Base-by-base conservation (phyloP, 352 stramenopile species). In the Pythium plurisporium region DNA sequence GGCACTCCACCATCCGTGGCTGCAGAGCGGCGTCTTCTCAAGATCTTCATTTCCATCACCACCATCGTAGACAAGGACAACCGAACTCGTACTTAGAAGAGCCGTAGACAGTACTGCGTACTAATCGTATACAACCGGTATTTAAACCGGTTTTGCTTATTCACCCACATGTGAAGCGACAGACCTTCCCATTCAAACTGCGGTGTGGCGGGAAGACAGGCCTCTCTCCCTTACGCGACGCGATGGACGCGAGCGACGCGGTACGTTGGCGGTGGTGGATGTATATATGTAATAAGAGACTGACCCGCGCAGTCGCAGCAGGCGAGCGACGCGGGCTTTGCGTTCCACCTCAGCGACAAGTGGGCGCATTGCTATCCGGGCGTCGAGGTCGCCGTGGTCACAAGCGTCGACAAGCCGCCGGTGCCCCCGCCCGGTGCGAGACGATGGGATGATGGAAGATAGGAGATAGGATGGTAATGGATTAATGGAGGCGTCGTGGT, bases 1-100 rank as follows among this genome's bases (percentile, higher is more conserved):
- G 46, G 81, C 84, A 42, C 61, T 91, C 43, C 41, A 63, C 26
- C 84, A 91, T 33, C 69, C 78, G 15, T 93, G 80, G 77, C 70
- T 93, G 34, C 66, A 81, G 55, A 64, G 63, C 55, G 73, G 76
- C 49, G 72, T 87, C 29, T 88, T 86, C 69, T 83, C 76, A 53
- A 58, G 55, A 51, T 65, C 50, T 8, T 8, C n/a, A 14, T 5
- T 4, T 29, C 3, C 8, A 22, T 9, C n/a, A n/a, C n/a, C n/a
- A n/a, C n/a, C n/a, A n/a, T n/a, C n/a, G n/a, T n/a, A n/a, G n/a
- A n/a, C n/a, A n/a, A n/a, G n/a, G n/a, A n/a, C n/a, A n/a, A n/a
- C n/a, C n/a, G n/a, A n/a, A 51, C 10, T 50, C 51, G 51, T 47
- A 77, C 77, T 50, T 80, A 73, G 42, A 27, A 27, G 33, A 27